Evolutionary conservation across 108 stramenopile genomes (phyloP), one percentile per base, ranked within the genome.

Genomic region (Skeletonema menzelii): DNA sequence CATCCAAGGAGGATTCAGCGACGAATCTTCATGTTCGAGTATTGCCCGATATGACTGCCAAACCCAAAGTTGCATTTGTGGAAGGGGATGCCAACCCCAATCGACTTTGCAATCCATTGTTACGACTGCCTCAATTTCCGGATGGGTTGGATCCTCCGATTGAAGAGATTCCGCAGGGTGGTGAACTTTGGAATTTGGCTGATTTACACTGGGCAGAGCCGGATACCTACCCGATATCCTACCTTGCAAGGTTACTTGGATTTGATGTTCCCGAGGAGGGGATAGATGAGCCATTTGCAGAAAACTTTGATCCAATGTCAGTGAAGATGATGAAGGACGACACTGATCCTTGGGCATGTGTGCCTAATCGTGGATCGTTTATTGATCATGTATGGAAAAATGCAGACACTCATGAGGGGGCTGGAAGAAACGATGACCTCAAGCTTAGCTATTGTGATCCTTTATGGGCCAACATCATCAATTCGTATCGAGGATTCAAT

Each of bases 211-310:
- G 82, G 74, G 53, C 73, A 31, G 68, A 70, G 31, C 85, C 84
- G 26, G 91, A 94, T 78, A 94, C 93, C 8, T 94, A 81, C 69
- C 90, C 93, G 17, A 37, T 94, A 6, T 75, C 82, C 17, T 91
- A 87, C 57, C 59, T 81, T 40, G 89, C 85, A 17, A 72, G 91
- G 5, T 32, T 91, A 15, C 73, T 94, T 53, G 93, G 93, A 20
- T 90, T 90, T 73, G 78, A 91, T 66, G 80, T 84, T 8, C 60
- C 61, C 3, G 64, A 76, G 30, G 55, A 27, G 20, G 72, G 72
- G 17, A 12, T 5, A 2, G 64, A 59, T 32, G 22, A 38, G 38
- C 30, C 58, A 31, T 63, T 68, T 60, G 76, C 42, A 34, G 67
- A 30, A 19, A 28, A 35, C 46, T 69, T 76, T 40, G 75, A 76